Base-by-base conservation (phyloP, 2,329 filamentous ascomycete genomes). In the Colletotrichum sojae region DNA sequence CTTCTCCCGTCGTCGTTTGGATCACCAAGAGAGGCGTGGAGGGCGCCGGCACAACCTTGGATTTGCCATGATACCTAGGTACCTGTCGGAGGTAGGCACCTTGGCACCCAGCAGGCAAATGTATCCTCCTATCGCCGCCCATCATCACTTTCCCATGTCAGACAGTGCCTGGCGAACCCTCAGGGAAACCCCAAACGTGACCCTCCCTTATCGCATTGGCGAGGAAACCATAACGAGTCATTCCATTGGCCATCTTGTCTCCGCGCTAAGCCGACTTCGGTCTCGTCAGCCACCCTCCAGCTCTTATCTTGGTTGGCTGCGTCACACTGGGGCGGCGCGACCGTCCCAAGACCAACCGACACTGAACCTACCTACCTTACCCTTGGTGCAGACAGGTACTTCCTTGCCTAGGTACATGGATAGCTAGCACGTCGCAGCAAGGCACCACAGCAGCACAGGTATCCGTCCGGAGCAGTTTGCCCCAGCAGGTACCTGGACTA, bases 171-270 rank as follows among this genome's bases (percentile, higher is more conserved):
- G 48, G 46, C 27, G 48, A 53, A 10, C 45, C 43, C 48, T 53
- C 60, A 69, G 64, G 68, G 54, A 68, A 56, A 59, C 68, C 68
- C 58, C 54, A 69, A 67, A 69, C 62, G 67, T 60, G 56, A 67
- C 51, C 67, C 55, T 63, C 67, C 51, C 70, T 75, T 74, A 73
- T 72, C 62, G 74, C 71, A 76, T 76, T 73, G 73, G 73, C 74
- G 65, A 75, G 75, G 75, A 67, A 75, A 75, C 73, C 64, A 69
- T 63, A 71, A 68, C 70, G 68, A 71, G 72, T 71, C 65, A 73
- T 66, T 65, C 65, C 59, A 76, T 75, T 76, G 74, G 72, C 63
- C 64, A 55, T 64, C 62, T 54, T 45, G 56, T 58, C 57, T 18
- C 16, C 5, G 71, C 75, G 71, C 77, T 76, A 76, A 75, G 6